Conservation (phyloP, 768 basidiomycete species). For the Agaricus blazei region DNA sequence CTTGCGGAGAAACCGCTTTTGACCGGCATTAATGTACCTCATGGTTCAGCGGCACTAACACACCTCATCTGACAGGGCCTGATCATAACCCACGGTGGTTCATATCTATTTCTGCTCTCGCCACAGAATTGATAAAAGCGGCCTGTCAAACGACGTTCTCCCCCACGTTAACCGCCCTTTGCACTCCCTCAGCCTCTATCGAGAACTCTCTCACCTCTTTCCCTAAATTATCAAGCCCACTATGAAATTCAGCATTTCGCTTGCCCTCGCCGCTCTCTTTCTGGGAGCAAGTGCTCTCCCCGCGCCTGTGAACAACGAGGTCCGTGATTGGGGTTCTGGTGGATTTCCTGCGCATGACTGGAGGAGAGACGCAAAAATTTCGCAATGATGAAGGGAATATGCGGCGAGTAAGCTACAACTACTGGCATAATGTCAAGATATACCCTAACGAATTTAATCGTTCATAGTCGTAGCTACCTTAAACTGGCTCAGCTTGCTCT, state of each 20-base stretch:
- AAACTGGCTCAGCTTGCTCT: not conserved
- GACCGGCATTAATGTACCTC: conserved; percentile 7
- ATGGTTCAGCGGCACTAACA: conserved; percentile 8
- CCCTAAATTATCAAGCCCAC: not conserved
- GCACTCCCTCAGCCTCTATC: not conserved
- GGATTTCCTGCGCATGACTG: not conserved
- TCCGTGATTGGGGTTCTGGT: conserved; percentile 1
- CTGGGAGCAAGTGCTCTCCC: conserved; percentile 6
- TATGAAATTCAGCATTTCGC: conserved; percentile 1
- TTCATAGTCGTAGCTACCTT: not conserved
- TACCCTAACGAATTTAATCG: no score
- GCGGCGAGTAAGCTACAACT: not conserved
- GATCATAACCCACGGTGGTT: conserved; percentile 5
- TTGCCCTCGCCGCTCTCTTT: not conserved
- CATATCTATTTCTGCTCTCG: conserved; percentile 5
- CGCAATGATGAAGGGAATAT: not conserved
- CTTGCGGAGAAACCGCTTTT: not conserved
- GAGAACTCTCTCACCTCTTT: not conserved
- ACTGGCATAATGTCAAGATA: no score
- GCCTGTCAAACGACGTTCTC: conserved; percentile 5
- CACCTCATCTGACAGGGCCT: not conserved
- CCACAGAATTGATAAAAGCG: conserved; percentile 4
- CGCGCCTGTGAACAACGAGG: not conserved
- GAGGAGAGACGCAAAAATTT: not conserved
- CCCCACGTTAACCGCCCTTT: not conserved